These are phyloP conservation scores for Pestalotiopsis sp. DNA, from an alignment of 2,329 filamentous ascomycete genomes.

Conservation along the genomic window DNA sequence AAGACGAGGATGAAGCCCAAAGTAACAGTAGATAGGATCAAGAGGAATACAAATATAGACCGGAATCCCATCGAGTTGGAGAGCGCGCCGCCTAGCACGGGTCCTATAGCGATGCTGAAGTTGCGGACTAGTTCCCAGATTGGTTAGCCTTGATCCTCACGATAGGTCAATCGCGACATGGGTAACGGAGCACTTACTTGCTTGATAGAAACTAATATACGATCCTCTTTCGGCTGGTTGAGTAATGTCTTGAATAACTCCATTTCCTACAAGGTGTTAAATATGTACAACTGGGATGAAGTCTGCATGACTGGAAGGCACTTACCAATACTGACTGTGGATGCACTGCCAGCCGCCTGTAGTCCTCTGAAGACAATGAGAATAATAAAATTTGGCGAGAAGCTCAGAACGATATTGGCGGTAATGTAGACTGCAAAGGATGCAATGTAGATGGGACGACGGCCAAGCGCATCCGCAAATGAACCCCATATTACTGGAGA, in stretches of 20 bases:
- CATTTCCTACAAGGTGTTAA: slow-evolving; percentile 22
- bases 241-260: slow-evolving; percentile 34
- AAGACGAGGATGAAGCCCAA: slow-evolving; percentile 24
- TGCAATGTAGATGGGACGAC: slow-evolving; percentile 44
- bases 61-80: slow-evolving; percentile 29
- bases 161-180: neutral
- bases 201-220: slow-evolving; percentile 33
- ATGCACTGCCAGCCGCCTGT: slow-evolving; percentile 49
- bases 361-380: slow-evolving; percentile 47
- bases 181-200: slow-evolving; percentile 22
- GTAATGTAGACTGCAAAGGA: slow-evolving; percentile 49
- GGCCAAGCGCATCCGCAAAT: slow-evolving; percentile 47
- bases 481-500: slow-evolving; percentile 50
- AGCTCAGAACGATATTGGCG: slow-evolving; percentile 46
- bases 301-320: neutral
- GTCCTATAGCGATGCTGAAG: slow-evolving; percentile 32
- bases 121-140: slow-evolving; percentile 21
- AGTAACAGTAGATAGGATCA: slow-evolving; percentile 20
- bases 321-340: slow-evolving; percentile 48
- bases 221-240: slow-evolving; percentile 28
- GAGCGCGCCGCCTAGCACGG: slow-evolving; percentile 33
- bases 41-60: slow-evolving; percentile 32
- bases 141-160: neutral
- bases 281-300: neutral
- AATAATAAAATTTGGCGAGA: slow-evolving; percentile 41